Evolutionary conservation across 257 asterid species (phyloP).

Genomic region (Plantago major): DNA sequence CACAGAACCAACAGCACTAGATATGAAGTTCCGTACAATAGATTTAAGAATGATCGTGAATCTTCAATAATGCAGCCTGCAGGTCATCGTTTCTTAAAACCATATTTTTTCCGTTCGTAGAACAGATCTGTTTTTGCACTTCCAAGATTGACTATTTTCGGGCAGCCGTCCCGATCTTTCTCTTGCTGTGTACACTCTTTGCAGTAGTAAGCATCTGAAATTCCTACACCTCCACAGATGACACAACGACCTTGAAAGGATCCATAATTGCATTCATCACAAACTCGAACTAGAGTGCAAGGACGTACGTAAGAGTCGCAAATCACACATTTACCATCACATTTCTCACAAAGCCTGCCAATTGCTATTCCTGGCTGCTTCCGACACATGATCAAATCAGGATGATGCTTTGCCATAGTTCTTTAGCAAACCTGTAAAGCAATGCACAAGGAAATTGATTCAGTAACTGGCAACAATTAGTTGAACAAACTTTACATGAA

Average conservation of each 20-base stretch:
- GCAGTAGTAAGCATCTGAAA: slow-evolving; percentile 87
- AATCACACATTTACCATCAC: slow-evolving; percentile 80
- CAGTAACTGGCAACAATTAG: neutral
- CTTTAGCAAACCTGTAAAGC: slow-evolving; percentile 8
- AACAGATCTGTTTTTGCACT: slow-evolving; percentile 82
- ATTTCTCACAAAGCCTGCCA: slow-evolving; percentile 83
- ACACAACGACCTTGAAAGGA: slow-evolving; percentile 89
- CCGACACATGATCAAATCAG: slow-evolving; percentile 87
- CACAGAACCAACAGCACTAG: neutral
- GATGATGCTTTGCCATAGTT: slow-evolving; percentile 86
- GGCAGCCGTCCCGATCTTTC: slow-evolving; percentile 84
- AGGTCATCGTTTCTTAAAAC: slow-evolving; percentile 72
- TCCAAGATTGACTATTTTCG: slow-evolving; percentile 81
- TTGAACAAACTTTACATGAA: no score
- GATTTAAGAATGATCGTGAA: no score
- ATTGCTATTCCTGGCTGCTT: slow-evolving; percentile 91
- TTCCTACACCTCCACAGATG: slow-evolving; percentile 80
- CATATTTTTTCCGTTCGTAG: slow-evolving; percentile 85
- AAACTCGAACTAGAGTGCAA: slow-evolving; percentile 79
- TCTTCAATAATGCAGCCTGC: neutral
- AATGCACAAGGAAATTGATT: neutral
- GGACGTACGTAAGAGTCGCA: slow-evolving; percentile 92
- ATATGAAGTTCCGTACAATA: neutral
- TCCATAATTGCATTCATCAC: slow-evolving; percentile 88
- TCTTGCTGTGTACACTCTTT: slow-evolving; percentile 90